These are phyloP conservation scores for Pelargonium myrrhifolium DNA, from an alignment of 441 rosid genomes.

Conservation along the genomic window DNA sequence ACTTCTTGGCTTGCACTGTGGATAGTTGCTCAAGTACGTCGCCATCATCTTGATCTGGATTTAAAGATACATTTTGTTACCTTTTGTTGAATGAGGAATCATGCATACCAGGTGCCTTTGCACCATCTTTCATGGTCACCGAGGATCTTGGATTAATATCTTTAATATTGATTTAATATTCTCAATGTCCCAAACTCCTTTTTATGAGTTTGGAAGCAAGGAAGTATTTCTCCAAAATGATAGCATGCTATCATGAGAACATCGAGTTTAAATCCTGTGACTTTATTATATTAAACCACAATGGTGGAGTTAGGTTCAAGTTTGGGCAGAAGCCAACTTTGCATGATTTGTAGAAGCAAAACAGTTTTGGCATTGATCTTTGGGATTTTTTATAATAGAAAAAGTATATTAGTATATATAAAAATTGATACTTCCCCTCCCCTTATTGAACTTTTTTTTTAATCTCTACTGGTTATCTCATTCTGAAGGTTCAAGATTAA, in stretches of 20 bases:
- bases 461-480: no score
- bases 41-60: not conserved
- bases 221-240: not conserved
- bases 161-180: no score
- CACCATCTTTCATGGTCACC: not conserved
- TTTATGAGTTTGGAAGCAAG: not conserved
- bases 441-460: no score
- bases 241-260: not conserved
- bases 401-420: no score
- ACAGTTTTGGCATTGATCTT: not conserved
- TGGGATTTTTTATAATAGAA: not conserved
- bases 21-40: not conserved
- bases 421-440: not conserved
- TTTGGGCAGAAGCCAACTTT: conserved; percentile 4
- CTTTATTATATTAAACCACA: not conserved
- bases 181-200: no score
- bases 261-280: not conserved
- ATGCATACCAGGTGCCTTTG: no score
- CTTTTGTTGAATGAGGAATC: not conserved
- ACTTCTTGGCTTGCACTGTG: not conserved
- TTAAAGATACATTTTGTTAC: not conserved
- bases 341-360: not conserved
- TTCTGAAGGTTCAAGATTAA: no score
- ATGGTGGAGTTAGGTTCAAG: not conserved
- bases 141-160: not conserved